Evolutionary conservation across 768 basidiomycete genomes (phyloP).

Genomic region (Pleurotus tuoliensis): DNA sequence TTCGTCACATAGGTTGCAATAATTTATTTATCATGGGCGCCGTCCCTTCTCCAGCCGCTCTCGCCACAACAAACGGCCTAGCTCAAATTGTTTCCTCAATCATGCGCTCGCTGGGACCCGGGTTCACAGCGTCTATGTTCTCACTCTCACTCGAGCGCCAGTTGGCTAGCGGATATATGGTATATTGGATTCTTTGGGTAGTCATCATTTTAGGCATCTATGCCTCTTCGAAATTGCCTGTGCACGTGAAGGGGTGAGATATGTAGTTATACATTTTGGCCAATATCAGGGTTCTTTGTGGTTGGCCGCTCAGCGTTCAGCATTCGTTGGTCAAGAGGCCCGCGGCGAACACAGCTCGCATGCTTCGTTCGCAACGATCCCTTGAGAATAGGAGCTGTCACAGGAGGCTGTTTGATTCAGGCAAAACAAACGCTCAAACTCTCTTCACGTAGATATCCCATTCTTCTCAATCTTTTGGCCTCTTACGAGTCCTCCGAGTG

Average conservation of each 20-base stretch:
- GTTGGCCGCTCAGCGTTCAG: too few relatives aligned
- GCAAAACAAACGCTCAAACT: too few relatives aligned
- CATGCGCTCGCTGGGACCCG: constrained; percentile 33
- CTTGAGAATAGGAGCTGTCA: too few relatives aligned
- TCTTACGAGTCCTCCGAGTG: too few relatives aligned
- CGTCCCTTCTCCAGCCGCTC: neutral
- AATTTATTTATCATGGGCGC: neutral
- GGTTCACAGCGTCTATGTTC: constrained; percentile 38
- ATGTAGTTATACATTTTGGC: neutral
- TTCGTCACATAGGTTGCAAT: neutral
- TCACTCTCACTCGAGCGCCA: constrained; percentile 33
- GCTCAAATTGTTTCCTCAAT: constrained; percentile 28
- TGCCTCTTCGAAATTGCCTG: constrained; percentile 1
- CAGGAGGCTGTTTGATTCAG: too few relatives aligned
- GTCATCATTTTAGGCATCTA: constrained; percentile 9
- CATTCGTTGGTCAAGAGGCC: too few relatives aligned
- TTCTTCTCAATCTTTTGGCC: too few relatives aligned
- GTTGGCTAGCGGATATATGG: constrained; percentile 33
- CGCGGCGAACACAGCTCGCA: too few relatives aligned
- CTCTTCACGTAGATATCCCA: too few relatives aligned
- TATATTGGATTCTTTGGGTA: constrained; percentile 22
- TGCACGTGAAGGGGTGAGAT: neutral
- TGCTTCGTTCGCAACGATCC: too few relatives aligned
- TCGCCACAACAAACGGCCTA: constrained; percentile 5
- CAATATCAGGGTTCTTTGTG: too few relatives aligned